Base-by-base conservation (phyloP, 352 stramenopile species). In the Globisporangium carolinianum region DNA sequence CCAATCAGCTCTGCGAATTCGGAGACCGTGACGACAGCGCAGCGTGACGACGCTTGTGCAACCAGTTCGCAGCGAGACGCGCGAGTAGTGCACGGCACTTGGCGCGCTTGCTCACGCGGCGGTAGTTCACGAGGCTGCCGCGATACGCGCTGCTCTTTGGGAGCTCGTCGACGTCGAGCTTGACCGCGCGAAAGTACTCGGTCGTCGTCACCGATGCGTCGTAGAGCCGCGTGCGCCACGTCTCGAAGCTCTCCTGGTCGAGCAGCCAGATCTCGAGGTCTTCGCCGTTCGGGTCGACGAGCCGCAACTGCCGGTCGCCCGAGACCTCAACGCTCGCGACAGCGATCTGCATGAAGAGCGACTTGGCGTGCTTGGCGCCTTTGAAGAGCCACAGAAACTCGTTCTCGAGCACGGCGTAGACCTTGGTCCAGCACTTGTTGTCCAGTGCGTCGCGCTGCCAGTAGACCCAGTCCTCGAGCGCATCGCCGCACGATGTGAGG, bases 371-470 rank as follows among this genome's bases (percentile, higher is more conserved):
- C 60, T 87, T 84, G 32, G 76, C 79, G 43, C 73, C 71, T 60
- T 87, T 86, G 59, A 89, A 90, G 36, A 92, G 73, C 73, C 81
- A 87, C 53, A 92, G 60, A 60, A 92, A 90, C 61, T 92, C 82
- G 60, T 86, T 80, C 66, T 92, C 75, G 11, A 90, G 68, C 57
- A 89, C 79, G 46, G 66, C 79, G 63, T 85, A 92, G 24, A 92
- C 79, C 56, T 89, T 90, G 54, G 79, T 92, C 82, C 82, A 92
- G 74, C 82, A 89, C 58, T 76, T 67, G 32, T 65, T 62, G 51
- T 90, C 82, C 58, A 53, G 68, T 32, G 72, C 75, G 55, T 92
- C 82, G 24, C 82, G 82, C 62, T 92, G 77, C 82, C 82, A 92
- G 73, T 92, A 90, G 63, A 92, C 81, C 82, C 82, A 92, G 59